A percentile compares a stretch with the other conserved stretches of the same genome.
phyloP scores from a whole-genome alignment of 2,329 filamentous ascomycete genomes.

The Mycosphaerella arachidis region DNA sequence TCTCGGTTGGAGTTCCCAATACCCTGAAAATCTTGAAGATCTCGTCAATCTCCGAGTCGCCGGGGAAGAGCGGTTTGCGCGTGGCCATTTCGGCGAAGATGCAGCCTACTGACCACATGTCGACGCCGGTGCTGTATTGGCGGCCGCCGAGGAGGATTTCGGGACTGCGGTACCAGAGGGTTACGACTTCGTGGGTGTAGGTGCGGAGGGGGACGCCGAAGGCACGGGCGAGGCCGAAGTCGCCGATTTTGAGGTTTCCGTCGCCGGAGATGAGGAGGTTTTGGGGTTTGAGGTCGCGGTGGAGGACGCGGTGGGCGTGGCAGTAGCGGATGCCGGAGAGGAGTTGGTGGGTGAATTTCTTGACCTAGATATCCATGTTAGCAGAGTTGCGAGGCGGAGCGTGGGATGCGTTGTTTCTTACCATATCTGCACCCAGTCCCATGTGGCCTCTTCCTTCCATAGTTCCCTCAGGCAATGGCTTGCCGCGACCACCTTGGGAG shows the following conservation, averaged over 20 bases:
- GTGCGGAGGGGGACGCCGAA: constrained; percentile 88
- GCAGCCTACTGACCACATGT: constrained; percentile 93
- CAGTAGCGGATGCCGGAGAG: constrained; percentile 82
- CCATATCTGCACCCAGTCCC: constrained; percentile 70
- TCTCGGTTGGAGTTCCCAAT: constrained; percentile 77
- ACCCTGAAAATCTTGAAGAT: constrained; percentile 88
- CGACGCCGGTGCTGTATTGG: constrained; percentile 88
- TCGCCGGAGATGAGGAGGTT: constrained; percentile 82
- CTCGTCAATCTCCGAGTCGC: constrained; percentile 88
- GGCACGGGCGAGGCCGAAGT: constrained; percentile 83
- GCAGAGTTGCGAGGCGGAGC: not conserved
- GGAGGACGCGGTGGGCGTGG: constrained; percentile 80
- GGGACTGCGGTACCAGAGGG: constrained; percentile 85
- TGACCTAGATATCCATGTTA: constrained; percentile 47
- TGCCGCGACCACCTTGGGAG: constrained; percentile 77
- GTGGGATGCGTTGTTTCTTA: constrained; percentile 5
- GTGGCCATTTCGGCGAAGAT: constrained; percentile 98
- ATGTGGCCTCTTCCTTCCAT: constrained; percentile 58
- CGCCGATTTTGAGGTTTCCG: constrained; percentile 83
- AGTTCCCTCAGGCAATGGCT: constrained; percentile 71
- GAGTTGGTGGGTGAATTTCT: constrained; percentile 88
- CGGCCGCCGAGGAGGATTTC: constrained; percentile 87
- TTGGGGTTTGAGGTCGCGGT: constrained; percentile 86
- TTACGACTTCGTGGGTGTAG: constrained; percentile 93
- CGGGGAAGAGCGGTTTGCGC: constrained; percentile 84